phyloP scores from a whole-genome alignment of 1,284 basidiomycete genomes.

The Sanghuangporus sanghuang region DNA sequence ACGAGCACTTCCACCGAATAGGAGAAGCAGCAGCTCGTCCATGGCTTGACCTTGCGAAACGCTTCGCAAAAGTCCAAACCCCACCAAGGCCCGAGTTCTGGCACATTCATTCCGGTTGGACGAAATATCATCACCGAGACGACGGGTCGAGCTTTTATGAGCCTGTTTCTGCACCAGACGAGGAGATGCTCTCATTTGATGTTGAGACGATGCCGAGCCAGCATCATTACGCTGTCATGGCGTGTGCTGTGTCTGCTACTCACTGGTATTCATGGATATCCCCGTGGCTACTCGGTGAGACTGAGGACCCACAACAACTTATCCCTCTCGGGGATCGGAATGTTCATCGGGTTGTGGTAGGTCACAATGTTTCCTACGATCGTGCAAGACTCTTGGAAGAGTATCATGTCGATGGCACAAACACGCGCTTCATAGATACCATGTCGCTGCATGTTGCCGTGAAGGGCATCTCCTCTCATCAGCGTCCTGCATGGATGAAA shows the following conservation, averaged over 20 bases:
- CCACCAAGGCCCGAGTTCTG: slow-evolving; percentile 71
- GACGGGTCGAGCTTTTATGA: slow-evolving; percentile 67
- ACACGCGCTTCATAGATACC: slow-evolving; percentile 89
- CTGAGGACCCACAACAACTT: slow-evolving; percentile 62
- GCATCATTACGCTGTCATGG: slow-evolving; percentile 84
- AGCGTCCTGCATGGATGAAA: slow-evolving; percentile 90
- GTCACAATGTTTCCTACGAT: slow-evolving; percentile 96
- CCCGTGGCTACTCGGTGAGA: slow-evolving; percentile 81
- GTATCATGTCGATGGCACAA: slow-evolving; percentile 66
- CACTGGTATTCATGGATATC: slow-evolving; percentile 98
- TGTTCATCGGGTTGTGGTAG: slow-evolving; percentile 69
- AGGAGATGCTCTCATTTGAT: slow-evolving; percentile 84
- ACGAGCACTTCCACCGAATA: slow-evolving; percentile 87
- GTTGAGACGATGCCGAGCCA: slow-evolving; percentile 90
- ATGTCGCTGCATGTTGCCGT: slow-evolving; percentile 95
- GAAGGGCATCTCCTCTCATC: slow-evolving; percentile 92
- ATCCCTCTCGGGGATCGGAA: slow-evolving; percentile 64
- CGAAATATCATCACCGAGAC: slow-evolving; percentile 65
- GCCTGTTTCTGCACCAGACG: slow-evolving; percentile 58
- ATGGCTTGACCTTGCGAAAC: slow-evolving; percentile 72
- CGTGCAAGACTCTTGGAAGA: slow-evolving; percentile 83
- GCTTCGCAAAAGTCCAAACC: slow-evolving; percentile 50
- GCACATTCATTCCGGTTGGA: slow-evolving; percentile 85
- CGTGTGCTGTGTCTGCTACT: slow-evolving; percentile 77
- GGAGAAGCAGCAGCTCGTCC: slow-evolving; percentile 74